phyloP scores from a whole-genome alignment of 192 early-diverging fungal genomes.

The Podila minutissima region DNA sequence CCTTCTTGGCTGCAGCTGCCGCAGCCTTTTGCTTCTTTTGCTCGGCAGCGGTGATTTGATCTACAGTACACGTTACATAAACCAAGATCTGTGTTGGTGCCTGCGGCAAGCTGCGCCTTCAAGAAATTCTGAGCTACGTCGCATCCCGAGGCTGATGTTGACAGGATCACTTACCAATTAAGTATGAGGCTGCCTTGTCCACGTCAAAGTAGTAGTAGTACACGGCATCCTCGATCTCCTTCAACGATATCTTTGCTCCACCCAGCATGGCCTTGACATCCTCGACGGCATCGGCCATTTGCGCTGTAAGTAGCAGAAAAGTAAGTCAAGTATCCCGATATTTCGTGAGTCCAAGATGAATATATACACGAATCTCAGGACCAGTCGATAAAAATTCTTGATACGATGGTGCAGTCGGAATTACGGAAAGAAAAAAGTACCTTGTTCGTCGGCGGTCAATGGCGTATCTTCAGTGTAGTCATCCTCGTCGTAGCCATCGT shows the following conservation, averaged over 20 bases:
- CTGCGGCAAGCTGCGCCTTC: conserved; percentile 43
- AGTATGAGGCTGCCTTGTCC: conserved; percentile 69
- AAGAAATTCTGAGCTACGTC: not conserved
- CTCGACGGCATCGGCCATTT: conserved; percentile 63
- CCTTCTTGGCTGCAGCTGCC: conserved; percentile 26
- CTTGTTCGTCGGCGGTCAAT: conserved; percentile 38
- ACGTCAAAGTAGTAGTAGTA: conserved; percentile 81
- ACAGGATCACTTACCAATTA: conserved; percentile 67
- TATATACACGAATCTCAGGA: no score
- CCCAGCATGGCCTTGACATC: conserved; percentile 72
- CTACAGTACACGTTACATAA: not conserved
- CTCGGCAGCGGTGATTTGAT: conserved; percentile 1
- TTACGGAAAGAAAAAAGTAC: not conserved
- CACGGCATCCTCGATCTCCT: conserved; percentile 76
- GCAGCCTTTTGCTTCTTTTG: conserved; percentile 33
- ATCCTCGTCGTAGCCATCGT: conserved; percentile 55
- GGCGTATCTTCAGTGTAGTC: conserved; percentile 48
- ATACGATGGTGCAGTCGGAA: not conserved
- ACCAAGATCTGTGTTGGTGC: conserved; percentile 13
- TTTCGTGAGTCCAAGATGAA: not conserved
- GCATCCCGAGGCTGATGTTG: not conserved
- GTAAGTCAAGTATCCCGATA: not conserved
- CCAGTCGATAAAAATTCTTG: no score
- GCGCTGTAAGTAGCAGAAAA: conserved; percentile 22
- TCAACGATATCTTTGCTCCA: conserved; percentile 60